Base-by-base conservation (phyloP, 441 rosid species). In the Populus hybrid region DNA sequence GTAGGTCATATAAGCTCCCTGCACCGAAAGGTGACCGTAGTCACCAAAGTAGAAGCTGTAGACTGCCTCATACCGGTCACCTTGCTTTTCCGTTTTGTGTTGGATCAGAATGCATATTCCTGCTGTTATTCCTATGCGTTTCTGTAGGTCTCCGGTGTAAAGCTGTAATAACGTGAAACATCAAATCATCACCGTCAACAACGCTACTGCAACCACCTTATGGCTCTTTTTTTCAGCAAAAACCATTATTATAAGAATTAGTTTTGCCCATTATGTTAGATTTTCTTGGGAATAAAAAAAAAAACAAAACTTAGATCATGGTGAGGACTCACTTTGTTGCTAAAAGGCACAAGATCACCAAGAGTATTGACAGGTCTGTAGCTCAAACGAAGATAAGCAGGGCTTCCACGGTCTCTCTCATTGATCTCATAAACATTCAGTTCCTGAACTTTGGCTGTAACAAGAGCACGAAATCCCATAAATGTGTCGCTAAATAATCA, bases 271-370 rank as follows among this genome's bases (percentile, higher is more conserved):
- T 1, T 10, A 42, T 3, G 70, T n/a, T 2, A 63, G 21, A 79
- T 67, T 69, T 69, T 74, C 34, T 16, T 21, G 23, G 40, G 59
- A 70, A 78, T 72, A 26, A 59, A 7, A 4, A 20, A 4, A 8
- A n/a, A 61, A 75, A 77, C 53, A 26, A 10, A n/a, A 63, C 53
- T 5, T 6, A 36, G 59, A 11, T 16, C n/a, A 21, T 14, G 70
- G 21, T 10, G 21, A 81, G 50, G 50, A 61, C 83, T 73, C 66
- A 90, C 93, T 65, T 94, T 93, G 87, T 93, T 92, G 74, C 90
- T 92, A 75, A 93, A 91, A 50, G 97, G 95, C 40, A 93, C 90
- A 20, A 93, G 95, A 86, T 93, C 97, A 4, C 98, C 97, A 11
- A 90, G 90, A 36, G 92, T 83, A 65, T 88, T 90, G 53, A 86